Evolutionary conservation across 805 yeast genomes (phyloP), one percentile per base, ranked within the genome.

Genomic region (Spathaspora gorwiae): DNA sequence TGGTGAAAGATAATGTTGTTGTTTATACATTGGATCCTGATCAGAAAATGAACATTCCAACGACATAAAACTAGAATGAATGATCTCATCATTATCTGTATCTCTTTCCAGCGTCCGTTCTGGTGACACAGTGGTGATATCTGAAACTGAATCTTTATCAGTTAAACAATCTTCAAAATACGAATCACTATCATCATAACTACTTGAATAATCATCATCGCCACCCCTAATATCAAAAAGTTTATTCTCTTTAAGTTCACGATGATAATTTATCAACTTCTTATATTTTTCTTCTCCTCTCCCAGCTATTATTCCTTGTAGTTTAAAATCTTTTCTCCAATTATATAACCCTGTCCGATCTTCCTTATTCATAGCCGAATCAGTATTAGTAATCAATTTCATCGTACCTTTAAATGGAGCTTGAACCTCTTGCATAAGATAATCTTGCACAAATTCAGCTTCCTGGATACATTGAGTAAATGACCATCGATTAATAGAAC

Each of bases 401-500:
- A 29, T 13, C 30, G 26, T 26, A 1, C 47, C 46, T 39, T 47
- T 43, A 32, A 47, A 43, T 45, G 39, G 48, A 19, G 24, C 5
- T 11, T 29, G 32, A 29, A 29, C 38, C 36, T 30, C 39, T 26
- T 26, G 14, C 26, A 31, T 34, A 10, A 24, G 48, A 11, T 29
- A 29, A 13, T 45, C 42, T 10, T 46, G 45, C 2, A 64, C 60
- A 37, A 60, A 53, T 7, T 56, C 46, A 14, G 53, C 47, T 44
- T 69, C 74, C 2, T 52, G 41, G n/a, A 56, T 47, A 44, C 72
- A 66, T 5, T 60, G 62, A 1, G 49, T 49, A 13, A 65, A 45
- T 12, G 54, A 52, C 75, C 75, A 70, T 41, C 73, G 47, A 47
- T 67, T 58, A 15, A 68, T 60, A 2, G 56, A 50, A 6, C 42